Evolutionary conservation across 805 yeast species (phyloP).

Genomic region (Lipomyces japonicus): DNA sequence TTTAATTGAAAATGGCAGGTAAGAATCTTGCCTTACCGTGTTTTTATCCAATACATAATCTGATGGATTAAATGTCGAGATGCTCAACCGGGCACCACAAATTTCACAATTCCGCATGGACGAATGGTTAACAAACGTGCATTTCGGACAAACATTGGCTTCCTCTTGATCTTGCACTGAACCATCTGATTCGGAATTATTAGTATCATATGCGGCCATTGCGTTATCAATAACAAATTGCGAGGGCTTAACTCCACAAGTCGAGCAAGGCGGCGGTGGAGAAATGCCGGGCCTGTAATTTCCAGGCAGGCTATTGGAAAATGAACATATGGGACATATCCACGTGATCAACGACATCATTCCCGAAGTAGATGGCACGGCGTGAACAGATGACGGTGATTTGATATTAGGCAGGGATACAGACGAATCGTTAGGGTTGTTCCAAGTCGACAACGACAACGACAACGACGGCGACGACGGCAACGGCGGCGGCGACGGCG

Average conservation of each 20-base stretch:
- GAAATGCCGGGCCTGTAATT: conserved; percentile 29
- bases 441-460: too few species aligned
- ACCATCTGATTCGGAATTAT: not conserved
- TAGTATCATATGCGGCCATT: not conserved
- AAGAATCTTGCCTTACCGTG: conserved; percentile 12
- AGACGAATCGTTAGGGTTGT: conserved; percentile 3
- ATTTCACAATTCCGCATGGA: conserved; percentile 74
- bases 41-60: conserved; percentile 10
- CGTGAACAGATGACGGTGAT: not conserved
- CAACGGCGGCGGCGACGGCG: not conserved
- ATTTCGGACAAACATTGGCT: conserved; percentile 45
- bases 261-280: conserved; percentile 48
- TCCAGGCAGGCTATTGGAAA: conserved; percentile 47
- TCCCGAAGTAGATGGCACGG: not conserved
- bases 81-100: conserved; percentile 60
- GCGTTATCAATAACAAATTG: conserved; percentile 5
- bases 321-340: conserved; percentile 86
- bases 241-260: conserved; percentile 59
- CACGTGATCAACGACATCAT: conserved; percentile 44
- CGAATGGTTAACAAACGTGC: conserved; percentile 81
- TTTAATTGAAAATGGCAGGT: conserved; percentile 5
- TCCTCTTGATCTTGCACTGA: not conserved
- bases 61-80: conserved; percentile 31
- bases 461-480: too few species aligned
- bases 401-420: not conserved